Conservation (phyloP, 768 basidiomycete genomes). For the Kwoniella dendrophila region DNA sequence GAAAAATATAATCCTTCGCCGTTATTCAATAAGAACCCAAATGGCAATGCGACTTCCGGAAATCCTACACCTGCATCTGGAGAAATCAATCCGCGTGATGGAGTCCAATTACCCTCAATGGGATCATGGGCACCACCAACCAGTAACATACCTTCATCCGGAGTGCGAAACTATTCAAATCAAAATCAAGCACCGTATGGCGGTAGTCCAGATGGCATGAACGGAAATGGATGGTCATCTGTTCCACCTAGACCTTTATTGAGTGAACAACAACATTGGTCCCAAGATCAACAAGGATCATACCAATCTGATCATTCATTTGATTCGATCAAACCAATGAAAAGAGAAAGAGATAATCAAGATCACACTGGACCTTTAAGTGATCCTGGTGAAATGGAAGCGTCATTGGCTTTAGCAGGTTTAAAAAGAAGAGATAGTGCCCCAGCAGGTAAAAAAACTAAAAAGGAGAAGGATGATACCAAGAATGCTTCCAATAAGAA, state of each 20-base stretch:
- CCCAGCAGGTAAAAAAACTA: slow-evolving; percentile 12
- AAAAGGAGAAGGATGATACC: slow-evolving; percentile 26
- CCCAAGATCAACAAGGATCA: too few species aligned
- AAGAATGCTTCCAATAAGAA: slow-evolving; percentile 23
- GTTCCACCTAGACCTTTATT: neutral
- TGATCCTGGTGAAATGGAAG: slow-evolving; percentile 33
- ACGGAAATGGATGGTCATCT: neutral
- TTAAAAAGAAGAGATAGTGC: slow-evolving; percentile 26
- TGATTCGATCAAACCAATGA: neutral
- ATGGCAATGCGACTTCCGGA: neutral
- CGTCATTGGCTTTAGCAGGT: slow-evolving; percentile 33
- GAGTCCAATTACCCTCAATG: slow-evolving; percentile 19
- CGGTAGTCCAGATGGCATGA: neutral
- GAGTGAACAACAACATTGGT: slow-evolving; percentile 1
- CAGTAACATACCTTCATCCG: neutral
- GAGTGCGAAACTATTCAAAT: slow-evolving; percentile 1
- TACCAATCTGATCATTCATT: neutral
- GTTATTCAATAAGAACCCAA: neutral
- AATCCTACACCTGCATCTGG: neutral
- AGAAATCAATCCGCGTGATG: neutral
- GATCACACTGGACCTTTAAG: slow-evolving; percentile 11
- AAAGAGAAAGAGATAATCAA: slow-evolving; percentile 4
- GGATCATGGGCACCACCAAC: slow-evolving; percentile 30
- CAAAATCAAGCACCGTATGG: slow-evolving; percentile 11
- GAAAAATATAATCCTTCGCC: slow-evolving; percentile 20